phyloP scores from a whole-genome alignment of 140 eudicot genomes.

The Oenanthe javanica region DNA sequence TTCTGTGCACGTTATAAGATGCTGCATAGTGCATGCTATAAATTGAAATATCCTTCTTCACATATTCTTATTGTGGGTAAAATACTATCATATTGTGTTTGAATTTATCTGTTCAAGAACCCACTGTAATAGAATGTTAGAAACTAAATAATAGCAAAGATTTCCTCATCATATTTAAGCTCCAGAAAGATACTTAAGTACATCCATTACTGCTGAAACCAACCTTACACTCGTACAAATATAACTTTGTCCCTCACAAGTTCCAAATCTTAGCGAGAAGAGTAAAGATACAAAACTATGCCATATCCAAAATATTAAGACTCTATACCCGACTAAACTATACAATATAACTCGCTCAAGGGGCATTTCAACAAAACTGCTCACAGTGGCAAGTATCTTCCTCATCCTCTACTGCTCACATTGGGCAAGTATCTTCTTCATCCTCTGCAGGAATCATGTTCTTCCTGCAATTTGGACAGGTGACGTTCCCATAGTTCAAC shows the following conservation, averaged over 20 bases:
- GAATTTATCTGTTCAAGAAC: background rate
- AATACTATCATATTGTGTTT: background rate
- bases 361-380: slow-evolving; percentile 4
- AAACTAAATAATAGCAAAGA: background rate
- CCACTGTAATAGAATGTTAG: background rate
- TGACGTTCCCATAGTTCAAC: slow-evolving; percentile 61
- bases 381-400: slow-evolving; percentile 67
- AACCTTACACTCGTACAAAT: slow-evolving; percentile 30
- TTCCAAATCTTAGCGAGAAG: background rate
- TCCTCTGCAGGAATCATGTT: slow-evolving; percentile 47
- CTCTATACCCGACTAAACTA: slow-evolving; percentile 28
- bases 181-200: slow-evolving; percentile 21
- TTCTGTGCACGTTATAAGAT: background rate
- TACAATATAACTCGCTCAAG: slow-evolving; percentile 12
- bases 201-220: slow-evolving; percentile 37
- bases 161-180: background rate
- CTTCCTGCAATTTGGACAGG: slow-evolving; percentile 87
- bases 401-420: slow-evolving; percentile 44
- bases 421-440: slow-evolving; percentile 63
- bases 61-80: background rate
- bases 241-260: slow-evolving; percentile 18
- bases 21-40: background rate
- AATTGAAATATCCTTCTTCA: background rate
- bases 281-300: slow-evolving; percentile 2
- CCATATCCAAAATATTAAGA: slow-evolving; percentile 2